phyloP scores from a whole-genome alignment of 495 filamentous ascomycete species.

The Terfezia claveryi region DNA sequence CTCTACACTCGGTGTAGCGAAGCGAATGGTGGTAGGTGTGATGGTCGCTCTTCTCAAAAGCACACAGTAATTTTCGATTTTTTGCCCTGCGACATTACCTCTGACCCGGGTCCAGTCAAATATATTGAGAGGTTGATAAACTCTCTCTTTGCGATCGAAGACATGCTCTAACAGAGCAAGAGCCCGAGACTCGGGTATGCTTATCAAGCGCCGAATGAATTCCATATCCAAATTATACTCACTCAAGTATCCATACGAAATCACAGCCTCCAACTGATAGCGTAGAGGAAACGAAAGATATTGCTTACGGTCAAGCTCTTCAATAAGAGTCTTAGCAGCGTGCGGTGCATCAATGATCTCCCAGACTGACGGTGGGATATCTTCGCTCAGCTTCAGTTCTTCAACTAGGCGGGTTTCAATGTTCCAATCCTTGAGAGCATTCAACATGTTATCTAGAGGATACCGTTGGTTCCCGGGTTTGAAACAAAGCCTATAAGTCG shows the following conservation, averaged over 20 bases:
- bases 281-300: slow-evolving; percentile 46
- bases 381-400: slow-evolving; percentile 17
- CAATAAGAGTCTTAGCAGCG: not conserved
- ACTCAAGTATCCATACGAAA: slow-evolving; percentile 58
- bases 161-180: slow-evolving; percentile 39
- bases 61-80: slow-evolving; percentile 48
- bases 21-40: slow-evolving; percentile 65
- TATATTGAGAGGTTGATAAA: slow-evolving; percentile 52
- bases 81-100: slow-evolving; percentile 24
- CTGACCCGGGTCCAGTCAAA: slow-evolving; percentile 33
- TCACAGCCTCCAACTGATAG: slow-evolving; percentile 83
- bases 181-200: slow-evolving; percentile 27
- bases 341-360: slow-evolving; percentile 21
- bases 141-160: slow-evolving; percentile 32
- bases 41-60: slow-evolving; percentile 51
- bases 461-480: slow-evolving; percentile 10
- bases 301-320: not conserved
- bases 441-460: slow-evolving; percentile 25
- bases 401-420: slow-evolving; percentile 25
- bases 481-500: slow-evolving; percentile 38
- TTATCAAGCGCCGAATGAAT: slow-evolving; percentile 40
- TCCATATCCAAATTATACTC: slow-evolving; percentile 46
- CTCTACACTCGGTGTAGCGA: slow-evolving; percentile 55
- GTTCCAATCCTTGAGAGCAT: slow-evolving; percentile 53
- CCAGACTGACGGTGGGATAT: slow-evolving; percentile 9